Evolutionary conservation across 345 rosid genomes (phyloP).

Genomic region (Noccaea caerulescens): DNA sequence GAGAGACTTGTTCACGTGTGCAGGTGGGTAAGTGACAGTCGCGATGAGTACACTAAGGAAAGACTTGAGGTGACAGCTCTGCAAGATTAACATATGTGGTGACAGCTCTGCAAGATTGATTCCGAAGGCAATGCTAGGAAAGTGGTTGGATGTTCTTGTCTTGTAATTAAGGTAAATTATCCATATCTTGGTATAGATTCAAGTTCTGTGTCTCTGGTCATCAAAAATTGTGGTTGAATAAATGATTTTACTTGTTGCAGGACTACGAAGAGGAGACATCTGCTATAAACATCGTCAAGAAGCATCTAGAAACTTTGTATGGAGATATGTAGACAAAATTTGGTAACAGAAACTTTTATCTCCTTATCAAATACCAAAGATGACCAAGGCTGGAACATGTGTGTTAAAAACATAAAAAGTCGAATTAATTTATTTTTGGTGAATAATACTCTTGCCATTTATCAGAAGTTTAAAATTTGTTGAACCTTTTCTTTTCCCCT

Average conservation of each 20-base stretch:
- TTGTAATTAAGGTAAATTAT: constrained; percentile 67
- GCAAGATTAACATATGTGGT: constrained; percentile 17
- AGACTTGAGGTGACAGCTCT: constrained; percentile 53
- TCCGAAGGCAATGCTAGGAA: constrained; percentile 80
- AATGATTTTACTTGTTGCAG: constrained; percentile 43
- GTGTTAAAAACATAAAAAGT: not conserved
- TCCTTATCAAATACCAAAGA: not conserved
- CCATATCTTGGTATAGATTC: not conserved
- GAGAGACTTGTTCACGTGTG: constrained; percentile 31
- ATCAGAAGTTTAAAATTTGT: not conserved
- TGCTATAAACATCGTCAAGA: not conserved
- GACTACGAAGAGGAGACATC: constrained; percentile 47
- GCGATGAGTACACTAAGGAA: constrained; percentile 92
- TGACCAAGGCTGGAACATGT: constrained; percentile 29
- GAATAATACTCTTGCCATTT: constrained; percentile 4
- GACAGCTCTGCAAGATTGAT: constrained; percentile 50
- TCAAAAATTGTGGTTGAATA: not conserved
- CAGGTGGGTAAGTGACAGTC: constrained; percentile 99
- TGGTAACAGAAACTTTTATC: not conserved
- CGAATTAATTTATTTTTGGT: not conserved
- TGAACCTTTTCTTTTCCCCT: too few species aligned
- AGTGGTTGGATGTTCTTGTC: constrained; percentile 81
- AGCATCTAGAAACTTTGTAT: not conserved
- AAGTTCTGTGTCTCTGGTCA: too few species aligned
- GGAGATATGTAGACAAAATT: too few species aligned